Evolutionary conservation across 73 alveolate genomes (phyloP), one percentile per base, ranked within the genome.

Genomic region (Paramecium sonneborni): DNA sequence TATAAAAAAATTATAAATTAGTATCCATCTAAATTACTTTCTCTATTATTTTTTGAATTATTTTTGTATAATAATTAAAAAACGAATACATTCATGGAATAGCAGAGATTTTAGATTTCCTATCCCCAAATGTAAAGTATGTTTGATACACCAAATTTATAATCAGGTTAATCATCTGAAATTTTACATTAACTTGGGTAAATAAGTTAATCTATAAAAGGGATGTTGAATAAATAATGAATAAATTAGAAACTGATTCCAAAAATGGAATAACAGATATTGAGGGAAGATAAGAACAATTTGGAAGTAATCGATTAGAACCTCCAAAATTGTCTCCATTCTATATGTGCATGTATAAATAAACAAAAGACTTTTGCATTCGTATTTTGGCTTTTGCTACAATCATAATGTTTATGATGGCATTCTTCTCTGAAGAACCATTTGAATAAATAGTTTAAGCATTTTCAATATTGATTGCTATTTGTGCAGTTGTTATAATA

Each of bases 301-400:
- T 79, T 79, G 90, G 90, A 44, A 44, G 32, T 20, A 79, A 79
- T 24, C 30, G 55, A 10, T 79, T 79, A 21, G 48, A 39, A 1
- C 90, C 90, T 38, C 90, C 90, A 10, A 34, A 38, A 43, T 34
- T 46, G 11, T 24, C 69, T 24, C 62, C 94, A 5, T 88, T 88
- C 76, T 79, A 48, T 21, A 30, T 9, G 37, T 37, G 70, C 95
- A 92, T 96, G 21, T 85, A 90, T 28, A 98, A 97, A 44, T 88
- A 96, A 91, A 96, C 97, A 35, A 99, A 96, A 87, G 99, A 97
- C 88, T 95, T 94, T 70, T 96, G 95, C 37, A 93, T 95, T 58
- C 87, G 99, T 90, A 95, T 97, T 39, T 94, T 97, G 44, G 92
- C 97, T 11, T 68, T 94, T 3, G 99, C 99, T n/a, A 96, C 99